Evolutionary conservation across 495 filamentous ascomycete genomes (phyloP), one percentile per base, ranked within the genome.

Genomic region (Annulohypoxylon maeteangense): DNA sequence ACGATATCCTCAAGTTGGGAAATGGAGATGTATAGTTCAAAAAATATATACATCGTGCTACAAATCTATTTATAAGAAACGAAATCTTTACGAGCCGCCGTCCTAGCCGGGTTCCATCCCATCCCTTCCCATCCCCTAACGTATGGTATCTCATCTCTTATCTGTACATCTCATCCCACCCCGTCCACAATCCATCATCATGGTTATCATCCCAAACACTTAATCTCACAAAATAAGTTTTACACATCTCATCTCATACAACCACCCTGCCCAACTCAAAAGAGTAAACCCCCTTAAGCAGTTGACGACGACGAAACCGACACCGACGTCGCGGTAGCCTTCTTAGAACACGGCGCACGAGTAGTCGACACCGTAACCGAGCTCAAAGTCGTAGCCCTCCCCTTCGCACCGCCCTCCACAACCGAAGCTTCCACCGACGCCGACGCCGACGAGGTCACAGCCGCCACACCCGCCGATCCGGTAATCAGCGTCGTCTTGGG

Each of bases 401-500:
- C 20, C 45, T 50, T 40, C 12, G 36, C 45, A 22, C 23, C 20
- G 45, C 23, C 20, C 22, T 4, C 51, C 2, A 22, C 14, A 27
- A 32, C 32, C 7, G 3, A 18, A 0, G 36, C 14, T 4, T 10
- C 40, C 7, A 31, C 32, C 11, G 3, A 14, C 36, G 62, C 34
- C 22, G 57, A 38, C n/a, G 40, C 16, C n/a, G n/a, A 29, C n/a
- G n/a, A 29, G 27, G 3, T 42, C 38, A n/a, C n/a, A n/a, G 4
- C 40, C 2, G 40, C 5, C 16, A 20, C 40, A 4, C 7, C 18
- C 36, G 66, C 18, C 22, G 57, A 47, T 16, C 56, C 71, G 0
- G 62, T 70, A 42, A 74, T 54, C 23, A 42, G 54, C n/a, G 67
- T 20, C 14, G 32, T 62, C 12, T 53, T 48, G 14, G 71, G 71